These are phyloP conservation scores for Ophiostoma sp. DNA, from an alignment of 2,329 filamentous ascomycete genomes.

Conservation along the genomic window DNA sequence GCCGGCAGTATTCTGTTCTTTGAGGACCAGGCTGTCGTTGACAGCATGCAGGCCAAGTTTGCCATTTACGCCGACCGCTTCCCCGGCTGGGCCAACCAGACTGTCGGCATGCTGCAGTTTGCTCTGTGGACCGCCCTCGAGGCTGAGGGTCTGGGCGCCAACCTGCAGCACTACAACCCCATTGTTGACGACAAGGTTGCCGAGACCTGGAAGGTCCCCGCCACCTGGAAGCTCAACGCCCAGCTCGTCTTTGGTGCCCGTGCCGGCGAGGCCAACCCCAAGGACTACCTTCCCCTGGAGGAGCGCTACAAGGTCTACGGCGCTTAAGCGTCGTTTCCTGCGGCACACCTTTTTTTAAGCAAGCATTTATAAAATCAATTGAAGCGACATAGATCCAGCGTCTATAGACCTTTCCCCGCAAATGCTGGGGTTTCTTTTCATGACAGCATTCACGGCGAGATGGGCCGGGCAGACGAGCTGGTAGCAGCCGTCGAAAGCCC, in stretches of 20 bases:
- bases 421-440: background rate
- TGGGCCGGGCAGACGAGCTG: background rate
- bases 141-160: slow-evolving; percentile 80
- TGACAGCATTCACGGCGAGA: slow-evolving; percentile 7
- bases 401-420: slow-evolving; percentile 1
- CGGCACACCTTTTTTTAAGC: background rate
- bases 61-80: slow-evolving; percentile 77
- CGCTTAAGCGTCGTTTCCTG: slow-evolving; percentile 40
- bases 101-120: slow-evolving; percentile 79
- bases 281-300: slow-evolving; percentile 64
- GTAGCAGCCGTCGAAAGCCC: background rate
- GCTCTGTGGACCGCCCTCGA: slow-evolving; percentile 79
- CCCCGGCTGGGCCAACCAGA: slow-evolving; percentile 73
- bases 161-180: slow-evolving; percentile 93
- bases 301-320: slow-evolving; percentile 67
- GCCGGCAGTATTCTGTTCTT: slow-evolving; percentile 80
- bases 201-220: slow-evolving; percentile 67
- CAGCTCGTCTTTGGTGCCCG: slow-evolving; percentile 82
- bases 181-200: slow-evolving; percentile 73
- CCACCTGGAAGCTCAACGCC: slow-evolving; percentile 73
- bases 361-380: background rate
- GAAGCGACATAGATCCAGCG: slow-evolving; percentile 3
- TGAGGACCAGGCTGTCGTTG: slow-evolving; percentile 70
- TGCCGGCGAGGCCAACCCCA: slow-evolving; percentile 58
- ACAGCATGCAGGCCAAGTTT: slow-evolving; percentile 67